Evolutionary conservation across 106 monocot species (phyloP).

Genomic region (Allium fistulosum): DNA sequence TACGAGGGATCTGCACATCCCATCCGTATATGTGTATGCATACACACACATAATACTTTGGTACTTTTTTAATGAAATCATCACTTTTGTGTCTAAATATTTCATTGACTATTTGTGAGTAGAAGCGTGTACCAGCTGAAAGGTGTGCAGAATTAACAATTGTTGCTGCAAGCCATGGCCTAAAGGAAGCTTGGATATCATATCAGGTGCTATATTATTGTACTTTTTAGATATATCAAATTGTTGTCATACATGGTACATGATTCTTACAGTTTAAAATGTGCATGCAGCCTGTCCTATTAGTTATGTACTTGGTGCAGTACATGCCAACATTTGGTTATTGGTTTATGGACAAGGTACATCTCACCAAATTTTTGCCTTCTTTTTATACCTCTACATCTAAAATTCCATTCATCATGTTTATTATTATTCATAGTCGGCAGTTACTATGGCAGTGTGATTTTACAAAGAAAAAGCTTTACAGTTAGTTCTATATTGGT

Average conservation of each 20-base stretch:
- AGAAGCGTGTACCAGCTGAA: conserved; percentile 54
- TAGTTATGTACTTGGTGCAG: conserved; percentile 87
- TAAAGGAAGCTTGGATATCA: conserved; percentile 99
- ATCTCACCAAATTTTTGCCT: not conserved
- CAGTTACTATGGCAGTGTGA: too few species aligned
- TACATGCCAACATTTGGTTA: conserved; percentile 77
- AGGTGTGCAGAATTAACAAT: conserved; percentile 82
- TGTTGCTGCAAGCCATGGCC: conserved; percentile 78
- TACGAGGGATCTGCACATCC: not conserved
- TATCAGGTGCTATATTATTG: conserved; percentile 53
- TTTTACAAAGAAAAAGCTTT: too few species aligned
- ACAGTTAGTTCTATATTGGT: too few species aligned
- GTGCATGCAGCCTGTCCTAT: conserved; percentile 72
- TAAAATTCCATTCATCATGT: too few species aligned
- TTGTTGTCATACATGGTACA: not conserved
- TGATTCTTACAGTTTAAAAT: not conserved
- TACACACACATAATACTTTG: not conserved
- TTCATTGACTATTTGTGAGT: not conserved
- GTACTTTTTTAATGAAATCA: not conserved
- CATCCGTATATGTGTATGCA: not conserved
- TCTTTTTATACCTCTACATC: not conserved
- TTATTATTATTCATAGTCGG: too few species aligned
- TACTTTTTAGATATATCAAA: not conserved
- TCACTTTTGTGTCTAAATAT: not conserved
- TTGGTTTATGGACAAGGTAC: conserved; percentile 94